A percentile compares a stretch with the other conserved stretches of the same genome.
Conservation (phyloP, 2,329 filamentous ascomycete species). For the Colletotrichum lupini region DNA sequence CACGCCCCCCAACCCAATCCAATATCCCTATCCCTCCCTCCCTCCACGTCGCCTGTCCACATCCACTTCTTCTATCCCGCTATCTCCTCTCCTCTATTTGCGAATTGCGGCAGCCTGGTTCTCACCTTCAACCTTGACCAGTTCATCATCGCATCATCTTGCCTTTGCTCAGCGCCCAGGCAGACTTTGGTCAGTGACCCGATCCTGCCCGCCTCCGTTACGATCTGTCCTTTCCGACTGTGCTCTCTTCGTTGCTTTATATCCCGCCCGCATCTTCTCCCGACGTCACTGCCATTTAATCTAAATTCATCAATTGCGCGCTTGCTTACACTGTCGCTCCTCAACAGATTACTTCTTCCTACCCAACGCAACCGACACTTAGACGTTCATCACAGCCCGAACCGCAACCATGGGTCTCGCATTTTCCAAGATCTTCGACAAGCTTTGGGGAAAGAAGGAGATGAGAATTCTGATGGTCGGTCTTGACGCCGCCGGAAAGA, state of each 20-base stretch:
- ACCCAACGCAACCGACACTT: conserved; percentile 46
- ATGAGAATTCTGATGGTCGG: conserved; percentile 99
- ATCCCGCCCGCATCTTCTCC: conserved; percentile 27
- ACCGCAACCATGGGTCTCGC: conserved; percentile 93
- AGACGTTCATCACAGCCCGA: conserved; percentile 46
- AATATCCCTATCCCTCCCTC: conserved; percentile 36
- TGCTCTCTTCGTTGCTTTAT: conserved; percentile 11
- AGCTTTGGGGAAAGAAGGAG: conserved; percentile 99
- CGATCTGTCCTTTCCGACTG: conserved; percentile 32
- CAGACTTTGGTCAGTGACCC: conserved; percentile 29
- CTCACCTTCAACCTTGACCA: conserved; percentile 24
- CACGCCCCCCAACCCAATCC: conserved; percentile 29
- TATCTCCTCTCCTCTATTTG: conserved; percentile 30
- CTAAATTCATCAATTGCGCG: conserved; percentile 14
- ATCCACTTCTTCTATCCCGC: conserved; percentile 36
- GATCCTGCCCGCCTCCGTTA: conserved; percentile 12
- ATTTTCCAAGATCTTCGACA: conserved; percentile 96
- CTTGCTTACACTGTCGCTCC: conserved; percentile 30
- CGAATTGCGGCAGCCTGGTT: conserved; percentile 36
- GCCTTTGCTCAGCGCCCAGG: conserved; percentile 30
- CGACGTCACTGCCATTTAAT: conserved; percentile 28
- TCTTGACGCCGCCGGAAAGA: conserved; percentile 99
- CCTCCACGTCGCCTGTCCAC: conserved; percentile 36
- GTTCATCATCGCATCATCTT: conserved; percentile 9
- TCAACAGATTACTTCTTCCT: conserved; percentile 37